Base-by-base conservation (phyloP, 2,329 filamentous ascomycete genomes). In the Coleophoma eucalyptorum region DNA sequence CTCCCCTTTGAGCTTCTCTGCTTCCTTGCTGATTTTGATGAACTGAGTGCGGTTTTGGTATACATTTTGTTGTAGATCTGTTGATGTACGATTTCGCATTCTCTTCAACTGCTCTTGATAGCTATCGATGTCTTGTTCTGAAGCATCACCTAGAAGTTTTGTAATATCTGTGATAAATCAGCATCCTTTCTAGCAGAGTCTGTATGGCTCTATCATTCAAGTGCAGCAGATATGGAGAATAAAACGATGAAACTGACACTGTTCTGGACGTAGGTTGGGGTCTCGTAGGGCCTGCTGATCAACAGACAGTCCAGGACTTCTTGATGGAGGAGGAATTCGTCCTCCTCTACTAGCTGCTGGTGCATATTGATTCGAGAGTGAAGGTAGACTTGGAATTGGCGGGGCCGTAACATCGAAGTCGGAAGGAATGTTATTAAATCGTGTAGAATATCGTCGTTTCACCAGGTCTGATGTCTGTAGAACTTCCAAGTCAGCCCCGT, bases 11-110 rank as follows among this genome's bases (percentile, higher is more conserved):
- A 99, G 82, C 73, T 96, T 97, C 71, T 99, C 94, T 2, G 95
- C 94, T 72, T 99, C 94, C 71, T 97, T 97, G 67, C 92, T 97
- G 69, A 99, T 97, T 70, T 96, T 96, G 76, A 99, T 97, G 66
- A 99, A 99, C 64, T 97, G 94, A 0, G 90, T 96, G 45, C 94
- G 85, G 69, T 99, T 99, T 69, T 97, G 92, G 70, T 96, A 93
- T 46, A 99, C 88, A 70, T 92, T 97, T 65, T 95, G 90, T 69
- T 97, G 93, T 19, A 99, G 77, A 61, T 97, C 92, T 45, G 60
- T 63, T 3, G 65, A 67, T n/a, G 64, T 61, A 37, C 62, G 55
- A 53, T 60, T 64, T 15, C 58, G 56, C 45, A 67, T 50, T 40
- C 62, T 63, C 48, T 54, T 54, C 33, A 68, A 43, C 31, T 55